Base-by-base conservation (phyloP, 164 flowering plant genomes). In the Chimonanthus praecox region DNA sequence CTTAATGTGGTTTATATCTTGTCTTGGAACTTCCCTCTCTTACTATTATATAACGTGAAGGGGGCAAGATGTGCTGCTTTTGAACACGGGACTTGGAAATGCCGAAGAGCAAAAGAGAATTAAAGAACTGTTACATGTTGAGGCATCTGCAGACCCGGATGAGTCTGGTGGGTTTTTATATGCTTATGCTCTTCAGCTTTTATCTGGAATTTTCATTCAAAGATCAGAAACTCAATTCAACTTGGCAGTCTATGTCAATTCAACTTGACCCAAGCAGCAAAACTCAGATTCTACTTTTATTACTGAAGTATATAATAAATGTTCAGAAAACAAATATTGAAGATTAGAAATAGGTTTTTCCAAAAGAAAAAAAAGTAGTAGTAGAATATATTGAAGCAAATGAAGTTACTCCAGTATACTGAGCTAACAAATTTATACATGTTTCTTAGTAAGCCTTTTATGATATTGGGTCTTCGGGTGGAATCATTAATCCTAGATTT, bases 81-180 rank as follows among this genome's bases (percentile, higher is more conserved):
- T 96, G 72, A 84, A 96, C 79, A 84, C 92, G 72, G 91, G 91
- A 13, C 77, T 91, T 71, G 98, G 93, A 51, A 84, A 72, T 79
- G 92, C 81, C 64, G 98, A 94, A 80, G 86, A 84, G 9, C 88
- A 92, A 73, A 72, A 80, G 73, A 90, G 66, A 51, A 72, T 90
- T 64, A 83, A 81, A 76, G 91, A 87, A 46, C 90, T 92, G 80
- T 77, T 96, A 77, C 89, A 62, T 75, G 72, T 87, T 68, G 86
- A 81, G 16, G 73, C 75, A 49, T 73, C 85, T 48, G 6, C 77
- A 44, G 74, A 70, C 7, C 71, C 82, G 7, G 89, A 85, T 78
- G 88, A 84, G 33, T 81, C 93, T 77, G 94, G 97, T 92, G 13
- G 48, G 93, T 68, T 62, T 62, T 33, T 72, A 44, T 69, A 4